Percentiles rank a stretch among this genome's conserved stretches.
phyloP scores from a whole-genome alignment of 176 grass and related monocot genomes.

The Calamus simplicifolius region DNA sequence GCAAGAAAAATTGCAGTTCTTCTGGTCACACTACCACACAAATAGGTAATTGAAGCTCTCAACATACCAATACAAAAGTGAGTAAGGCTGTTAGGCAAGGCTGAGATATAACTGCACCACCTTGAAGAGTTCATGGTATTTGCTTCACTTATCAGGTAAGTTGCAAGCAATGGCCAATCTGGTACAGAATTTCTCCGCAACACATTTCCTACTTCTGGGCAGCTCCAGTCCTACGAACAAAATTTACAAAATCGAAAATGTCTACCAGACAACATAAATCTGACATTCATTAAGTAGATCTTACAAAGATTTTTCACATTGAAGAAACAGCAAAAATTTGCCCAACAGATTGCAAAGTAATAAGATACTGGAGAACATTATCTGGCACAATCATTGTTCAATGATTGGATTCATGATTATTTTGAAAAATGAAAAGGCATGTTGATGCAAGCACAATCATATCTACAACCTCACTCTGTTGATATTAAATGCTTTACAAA shows the following conservation, averaged over 20 bases:
- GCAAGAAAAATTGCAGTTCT: slow-evolving; percentile 1
- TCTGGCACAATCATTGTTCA: too few species aligned
- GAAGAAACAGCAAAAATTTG: too few species aligned
- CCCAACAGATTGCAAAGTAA: too few species aligned
- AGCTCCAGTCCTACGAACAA: slow-evolving; percentile 58
- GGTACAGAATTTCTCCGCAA: slow-evolving; percentile 78
- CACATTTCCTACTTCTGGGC: slow-evolving; percentile 52
- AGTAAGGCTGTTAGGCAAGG: slow-evolving; percentile 90
- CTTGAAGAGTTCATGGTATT: slow-evolving; percentile 51
- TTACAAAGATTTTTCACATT: too few species aligned
- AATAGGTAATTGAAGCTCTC: neutral
- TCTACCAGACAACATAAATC: neutral
- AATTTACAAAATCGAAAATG: slow-evolving; percentile 7
- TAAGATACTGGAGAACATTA: too few species aligned
- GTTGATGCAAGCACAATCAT: too few species aligned
- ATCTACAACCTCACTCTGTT: too few species aligned
- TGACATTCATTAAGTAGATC: neutral
- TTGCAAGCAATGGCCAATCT: slow-evolving; percentile 91
- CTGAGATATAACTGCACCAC: slow-evolving; percentile 87
- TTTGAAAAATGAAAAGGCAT: too few species aligned
- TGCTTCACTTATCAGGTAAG: slow-evolving; percentile 92
- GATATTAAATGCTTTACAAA: too few species aligned
- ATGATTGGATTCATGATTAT: too few species aligned
- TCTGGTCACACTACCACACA: neutral
- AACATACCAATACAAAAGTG: slow-evolving; percentile 87